Base-by-base conservation (phyloP, 495 filamentous ascomycete species). In the Lineolata rhizophorae region DNA sequence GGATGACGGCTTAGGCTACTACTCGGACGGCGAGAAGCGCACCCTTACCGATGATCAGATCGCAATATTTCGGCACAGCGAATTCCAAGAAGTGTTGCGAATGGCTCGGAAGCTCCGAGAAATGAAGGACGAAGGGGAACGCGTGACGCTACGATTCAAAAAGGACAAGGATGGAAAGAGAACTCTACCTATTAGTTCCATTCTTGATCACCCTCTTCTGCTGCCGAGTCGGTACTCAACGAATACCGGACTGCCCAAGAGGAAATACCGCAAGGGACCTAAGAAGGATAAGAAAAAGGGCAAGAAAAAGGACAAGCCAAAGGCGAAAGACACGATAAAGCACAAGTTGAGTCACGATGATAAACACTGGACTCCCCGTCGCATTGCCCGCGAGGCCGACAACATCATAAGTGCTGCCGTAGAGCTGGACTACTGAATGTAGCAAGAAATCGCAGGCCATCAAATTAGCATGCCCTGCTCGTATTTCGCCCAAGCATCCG, bases 31-130 rank as follows among this genome's bases (percentile, higher is more conserved):
- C 10, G 67, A 70, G 33, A 91, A 91, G 49, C 72, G 90, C 4
- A 93, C 83, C 4, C 56, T 97, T 31, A 95, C 90, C 2, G 79
- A 93, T 49, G 77, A 79, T 35, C 76, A 97, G 53, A 79, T 94
- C 27, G 69, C 62, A 12, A 87, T 92, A 24, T 93, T 95, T 47
- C 61, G 87, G 36, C 76, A 87, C 47, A 87, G 74, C 10, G 87
- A 97, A 53, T 64, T 95, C 27, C 70, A 91, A 44, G 45, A 60
- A 5, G 53, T 93, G 12, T 52, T 80, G 2, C 65, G 74, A 6
- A n/a, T n/a, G n/a, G n/a, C n/a, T n/a, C n/a, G n/a, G n/a, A n/a
- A n/a, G n/a, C n/a, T n/a, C n/a, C n/a, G n/a, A n/a, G n/a, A n/a
- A n/a, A n/a, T n/a, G n/a, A n/a, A n/a, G n/a, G n/a, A n/a, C n/a